A percentile compares a stretch with the other conserved stretches of the same genome.
These are phyloP conservation scores for Ogataea salicorniae DNA, from an alignment of 805 yeast species.

Conservation along the genomic window DNA sequence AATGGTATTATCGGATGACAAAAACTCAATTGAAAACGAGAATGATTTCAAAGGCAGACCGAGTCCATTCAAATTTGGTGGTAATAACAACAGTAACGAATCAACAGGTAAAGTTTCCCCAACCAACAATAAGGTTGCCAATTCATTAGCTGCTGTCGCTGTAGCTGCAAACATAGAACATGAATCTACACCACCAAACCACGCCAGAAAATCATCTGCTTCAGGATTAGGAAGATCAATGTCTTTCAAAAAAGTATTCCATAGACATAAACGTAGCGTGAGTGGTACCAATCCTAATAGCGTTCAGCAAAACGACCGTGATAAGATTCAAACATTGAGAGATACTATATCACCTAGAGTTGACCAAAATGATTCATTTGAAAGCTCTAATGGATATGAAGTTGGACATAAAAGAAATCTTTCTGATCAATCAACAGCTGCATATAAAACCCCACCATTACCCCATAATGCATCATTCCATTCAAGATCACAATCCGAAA, in stretches of 20 bases:
- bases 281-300: conserved; percentile 9
- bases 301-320: conserved; percentile 4
- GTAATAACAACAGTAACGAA: not conserved
- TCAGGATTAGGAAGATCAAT: conserved; percentile 19
- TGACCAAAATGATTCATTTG: conserved; percentile 9
- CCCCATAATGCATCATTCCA: conserved; percentile 32
- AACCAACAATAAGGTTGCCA: too few species aligned
- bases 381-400: not conserved
- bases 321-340: conserved; percentile 12
- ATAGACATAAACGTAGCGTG: conserved; percentile 25
- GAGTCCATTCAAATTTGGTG: conserved; percentile 18
- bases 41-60: conserved; percentile 8
- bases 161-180: too few species aligned
- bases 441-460: conserved; percentile 42
- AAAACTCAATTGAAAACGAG: conserved; percentile 4
- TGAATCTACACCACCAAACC: conserved; percentile 1
- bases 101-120: not conserved
- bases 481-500: conserved; percentile 40
- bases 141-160: too few species aligned
- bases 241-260: conserved; percentile 19
- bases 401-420: conserved; percentile 18
- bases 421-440: conserved; percentile 29
- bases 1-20: conserved; percentile 1
- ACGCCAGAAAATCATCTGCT: conserved; percentile 18
- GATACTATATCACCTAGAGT: conserved; percentile 11